Conservation (phyloP, 768 basidiomycete species). For the Lentinus brumalis region DNA sequence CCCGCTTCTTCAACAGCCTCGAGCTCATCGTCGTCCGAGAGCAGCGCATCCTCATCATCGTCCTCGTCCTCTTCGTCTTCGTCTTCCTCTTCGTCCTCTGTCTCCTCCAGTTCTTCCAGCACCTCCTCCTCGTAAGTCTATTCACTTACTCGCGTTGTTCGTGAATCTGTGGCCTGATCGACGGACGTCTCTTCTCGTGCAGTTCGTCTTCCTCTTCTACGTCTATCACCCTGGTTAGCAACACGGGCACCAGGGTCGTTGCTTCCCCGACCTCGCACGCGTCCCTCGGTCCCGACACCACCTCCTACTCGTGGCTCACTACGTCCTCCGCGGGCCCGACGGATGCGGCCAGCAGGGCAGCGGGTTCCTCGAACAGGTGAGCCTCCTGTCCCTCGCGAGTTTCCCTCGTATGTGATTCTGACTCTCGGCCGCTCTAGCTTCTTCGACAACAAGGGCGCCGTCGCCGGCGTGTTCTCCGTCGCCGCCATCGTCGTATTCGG, state of each 20-base stretch:
- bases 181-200: neutral
- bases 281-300: slow-evolving; percentile 4
- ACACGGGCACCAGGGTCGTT: slow-evolving; percentile 1
- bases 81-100: slow-evolving; percentile 4
- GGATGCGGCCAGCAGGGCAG: slow-evolving; percentile 6
- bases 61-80: slow-evolving; percentile 15
- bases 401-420: neutral
- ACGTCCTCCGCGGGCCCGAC: slow-evolving; percentile 12
- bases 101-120: neutral
- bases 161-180: slow-evolving; percentile 1
- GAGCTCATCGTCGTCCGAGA: slow-evolving; percentile 1
- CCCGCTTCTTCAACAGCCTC: neutral
- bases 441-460: slow-evolving; percentile 47
- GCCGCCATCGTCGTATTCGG: slow-evolving; percentile 40
- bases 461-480: slow-evolving; percentile 47
- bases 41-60: slow-evolving; percentile 13
- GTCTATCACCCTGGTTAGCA: slow-evolving; percentile 5
- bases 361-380: slow-evolving; percentile 16
- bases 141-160: neutral
- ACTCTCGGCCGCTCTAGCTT: slow-evolving; percentile 37
- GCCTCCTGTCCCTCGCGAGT: neutral
- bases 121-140: slow-evolving; percentile 10
- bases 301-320: slow-evolving; percentile 10
- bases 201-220: slow-evolving; percentile 16
- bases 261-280: slow-evolving; percentile 13